phyloP scores from a whole-genome alignment of 2,329 filamentous ascomycete species.

The Huntiella moniliformis region DNA sequence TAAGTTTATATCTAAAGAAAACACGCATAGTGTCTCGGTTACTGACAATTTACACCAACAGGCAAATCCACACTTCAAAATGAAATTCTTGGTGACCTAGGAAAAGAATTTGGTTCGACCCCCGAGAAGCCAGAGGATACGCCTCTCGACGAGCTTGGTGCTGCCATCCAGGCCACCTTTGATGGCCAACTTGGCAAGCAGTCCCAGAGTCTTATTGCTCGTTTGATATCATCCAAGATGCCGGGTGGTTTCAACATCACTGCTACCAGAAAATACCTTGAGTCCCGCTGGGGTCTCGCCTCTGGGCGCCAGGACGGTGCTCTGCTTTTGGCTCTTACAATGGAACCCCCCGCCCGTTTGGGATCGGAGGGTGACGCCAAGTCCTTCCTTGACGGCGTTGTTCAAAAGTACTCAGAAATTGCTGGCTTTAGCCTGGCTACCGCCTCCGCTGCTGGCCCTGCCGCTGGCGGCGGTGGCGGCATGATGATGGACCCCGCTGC shows the following conservation, averaged over 20 bases:
- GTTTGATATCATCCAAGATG: slow-evolving; percentile 97
- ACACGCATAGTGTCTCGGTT: neutral
- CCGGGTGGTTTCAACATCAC: slow-evolving; percentile 99
- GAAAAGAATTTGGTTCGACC: slow-evolving; percentile 95
- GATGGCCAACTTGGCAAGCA: slow-evolving; percentile 97
- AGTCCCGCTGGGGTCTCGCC: slow-evolving; percentile 79
- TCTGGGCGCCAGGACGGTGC: slow-evolving; percentile 80
- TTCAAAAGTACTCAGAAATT: slow-evolving; percentile 73
- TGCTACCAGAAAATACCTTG: slow-evolving; percentile 81
- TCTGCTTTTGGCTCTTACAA: slow-evolving; percentile 72
- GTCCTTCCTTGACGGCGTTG: slow-evolving; percentile 69
- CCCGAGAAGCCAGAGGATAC: slow-evolving; percentile 98
- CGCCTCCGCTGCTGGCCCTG: slow-evolving; percentile 53
- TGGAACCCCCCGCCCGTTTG: slow-evolving; percentile 76
- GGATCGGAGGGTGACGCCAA: slow-evolving; percentile 84
- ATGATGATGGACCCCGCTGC: slow-evolving; percentile 99
- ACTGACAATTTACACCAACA: slow-evolving; percentile 20
- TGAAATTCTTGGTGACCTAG: slow-evolving; percentile 91
- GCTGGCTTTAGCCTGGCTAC: slow-evolving; percentile 71
- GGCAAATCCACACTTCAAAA: slow-evolving; percentile 98
- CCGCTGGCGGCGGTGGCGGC: slow-evolving; percentile 52
- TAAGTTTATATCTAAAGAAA: slow-evolving; percentile 27
- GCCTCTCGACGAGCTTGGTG: slow-evolving; percentile 85
- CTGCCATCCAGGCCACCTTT: slow-evolving; percentile 94
- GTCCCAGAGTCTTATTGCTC: slow-evolving; percentile 77